phyloP scores from a whole-genome alignment of 2,329 filamentous ascomycete species.

The Trichoderma gracile region DNA sequence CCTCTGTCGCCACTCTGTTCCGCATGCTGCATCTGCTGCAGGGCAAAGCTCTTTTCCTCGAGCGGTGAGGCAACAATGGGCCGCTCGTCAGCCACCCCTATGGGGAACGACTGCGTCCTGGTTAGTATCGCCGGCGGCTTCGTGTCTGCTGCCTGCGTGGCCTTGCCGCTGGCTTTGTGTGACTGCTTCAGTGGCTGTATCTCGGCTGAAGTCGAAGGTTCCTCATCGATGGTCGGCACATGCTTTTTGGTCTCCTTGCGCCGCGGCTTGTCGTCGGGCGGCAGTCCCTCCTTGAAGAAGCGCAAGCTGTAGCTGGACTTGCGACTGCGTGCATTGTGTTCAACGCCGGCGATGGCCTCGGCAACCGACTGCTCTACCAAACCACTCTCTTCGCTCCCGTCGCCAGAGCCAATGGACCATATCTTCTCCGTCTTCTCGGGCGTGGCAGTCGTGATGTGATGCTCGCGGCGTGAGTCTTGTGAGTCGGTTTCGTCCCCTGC shows the following conservation, averaged over 20 bases:
- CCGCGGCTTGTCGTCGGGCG: conserved; percentile 57
- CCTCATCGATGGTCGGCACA: conserved; percentile 41
- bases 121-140: neutral
- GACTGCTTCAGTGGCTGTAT: neutral
- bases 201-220: conserved; percentile 11
- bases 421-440: conserved; percentile 64
- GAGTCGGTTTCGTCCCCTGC: conserved; percentile 27
- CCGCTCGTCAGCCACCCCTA: neutral
- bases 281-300: conserved; percentile 66
- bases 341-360: conserved; percentile 61
- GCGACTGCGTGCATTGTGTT: conserved; percentile 64
- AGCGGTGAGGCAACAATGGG: neutral
- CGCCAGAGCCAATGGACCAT: conserved; percentile 62
- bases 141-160: neutral
- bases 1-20: conserved; percentile 5
- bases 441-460: neutral
- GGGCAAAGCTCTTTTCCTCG: conserved; percentile 4
- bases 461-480: conserved; percentile 12
- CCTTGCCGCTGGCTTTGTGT: neutral
- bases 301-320: conserved; percentile 68
- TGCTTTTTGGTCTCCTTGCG: conserved; percentile 52
- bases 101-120: conserved; percentile 16
- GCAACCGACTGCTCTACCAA: conserved; percentile 66
- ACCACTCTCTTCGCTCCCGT: conserved; percentile 53
- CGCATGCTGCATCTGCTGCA: conserved; percentile 10